Evolutionary conservation across 805 yeast species (phyloP), one percentile per base, ranked within the genome.

Genomic region (Suhomyces xylopsoci): DNA sequence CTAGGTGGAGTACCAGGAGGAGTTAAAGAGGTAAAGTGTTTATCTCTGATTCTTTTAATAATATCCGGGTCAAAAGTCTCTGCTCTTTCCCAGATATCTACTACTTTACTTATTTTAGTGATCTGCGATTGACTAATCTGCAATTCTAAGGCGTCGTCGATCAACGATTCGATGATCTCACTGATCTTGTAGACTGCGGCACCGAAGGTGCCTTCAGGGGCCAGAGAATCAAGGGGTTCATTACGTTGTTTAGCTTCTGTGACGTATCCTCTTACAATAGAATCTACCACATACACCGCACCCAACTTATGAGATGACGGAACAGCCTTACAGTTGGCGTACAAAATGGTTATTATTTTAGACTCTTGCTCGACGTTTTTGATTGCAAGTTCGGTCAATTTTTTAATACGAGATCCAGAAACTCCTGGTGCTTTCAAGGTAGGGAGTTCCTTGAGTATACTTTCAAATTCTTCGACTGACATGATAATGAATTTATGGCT

Each of bases 341-440:
- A 80, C 58, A 89, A 76, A 56, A 78, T 75, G 47, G 83, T 79
- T 47, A 86, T 78, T 50, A 88, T 68, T 55, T 78, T 76, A 24
- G 86, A 76, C 64, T 82, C 86, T 30, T 72, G 68, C 64, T 73
- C 70, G 52, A 87, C 87, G 68, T 90, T 82, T 58, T 80, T 81
- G 55, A 85, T 77, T 52, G 97, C 96, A 56, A 88, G 68, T 52
- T 88, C 87, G 45, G 93, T 88, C 65, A 92, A 76, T 64, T 85
- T 85, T 69, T 89, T 89, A 70, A 93, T 94, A 74, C 97, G 90
- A 51, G 96, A 84, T 44, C 98, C 98, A 26, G 97, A 91, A 50
- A 93, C 94, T 55, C 99, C 98, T 12, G 93, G 93, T 14, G 97
- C 82, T 70, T 85, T 87, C 61, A 87, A 71, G 5, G 80, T 76